phyloP scores from a whole-genome alignment of 371 early-diverging fungal species.

The Mucor plumbeus region DNA sequence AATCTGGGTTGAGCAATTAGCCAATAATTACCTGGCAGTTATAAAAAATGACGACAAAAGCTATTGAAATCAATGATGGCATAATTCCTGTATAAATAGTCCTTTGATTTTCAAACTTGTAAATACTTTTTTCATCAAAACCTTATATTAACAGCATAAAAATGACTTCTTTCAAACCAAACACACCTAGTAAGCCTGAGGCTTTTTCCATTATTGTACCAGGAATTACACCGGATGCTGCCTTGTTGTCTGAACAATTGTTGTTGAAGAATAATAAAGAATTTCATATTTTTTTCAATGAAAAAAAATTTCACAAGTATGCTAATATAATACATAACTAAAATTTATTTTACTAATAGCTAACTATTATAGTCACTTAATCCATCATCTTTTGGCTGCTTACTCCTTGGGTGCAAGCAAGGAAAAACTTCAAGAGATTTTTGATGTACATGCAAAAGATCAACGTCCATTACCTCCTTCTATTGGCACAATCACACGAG shows the following conservation, averaged over 20 bases:
- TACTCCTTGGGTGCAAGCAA: conserved; percentile 59
- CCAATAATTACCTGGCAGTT: background rate
- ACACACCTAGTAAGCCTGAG: conserved; percentile 17
- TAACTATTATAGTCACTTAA: conserved; percentile 45
- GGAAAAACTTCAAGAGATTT: conserved; percentile 55
- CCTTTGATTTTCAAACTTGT: too few relatives aligned
- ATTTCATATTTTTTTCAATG: conserved; percentile 52
- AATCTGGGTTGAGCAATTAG: background rate
- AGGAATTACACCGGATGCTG: conserved; percentile 40
- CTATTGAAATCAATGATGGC: background rate
- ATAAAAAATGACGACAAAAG: background rate
- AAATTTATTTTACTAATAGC: background rate
- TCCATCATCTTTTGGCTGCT: conserved; percentile 61
- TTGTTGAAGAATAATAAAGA: conserved; percentile 42
- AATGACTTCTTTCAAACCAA: conserved; percentile 27
- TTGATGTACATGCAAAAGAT: conserved; percentile 46
- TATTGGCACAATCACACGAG: conserved; percentile 34
- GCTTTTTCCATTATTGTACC: conserved; percentile 39
- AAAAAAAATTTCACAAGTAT: conserved; percentile 52
- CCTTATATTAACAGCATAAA: background rate
- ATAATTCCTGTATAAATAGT: background rate
- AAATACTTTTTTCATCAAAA: background rate
- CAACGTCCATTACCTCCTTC: conserved; percentile 44
- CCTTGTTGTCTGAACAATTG: conserved; percentile 36
- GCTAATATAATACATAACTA: background rate